Evolutionary conservation across 2,329 filamentous ascomycete genomes (phyloP), one percentile per base, ranked within the genome.

Genomic region (Coniochaeta sp.): DNA sequence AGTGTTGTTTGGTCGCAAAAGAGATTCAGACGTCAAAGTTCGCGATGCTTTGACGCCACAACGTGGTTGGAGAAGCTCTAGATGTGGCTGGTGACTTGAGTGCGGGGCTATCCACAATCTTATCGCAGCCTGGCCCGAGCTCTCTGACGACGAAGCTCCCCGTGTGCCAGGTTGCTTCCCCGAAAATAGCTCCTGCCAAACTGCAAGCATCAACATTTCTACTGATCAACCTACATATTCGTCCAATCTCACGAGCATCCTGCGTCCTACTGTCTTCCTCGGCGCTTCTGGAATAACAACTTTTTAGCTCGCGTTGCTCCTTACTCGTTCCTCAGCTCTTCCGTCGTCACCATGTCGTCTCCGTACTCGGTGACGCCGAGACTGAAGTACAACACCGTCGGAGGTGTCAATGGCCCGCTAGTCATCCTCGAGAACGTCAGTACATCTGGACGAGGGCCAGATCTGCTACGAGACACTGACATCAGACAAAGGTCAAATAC

Each of bases 361-460:
- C 80, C 78, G 57, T 83, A 82, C 70, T 80, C 77, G 56, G 72
- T 83, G 62, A 68, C 75, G 60, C 80, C 80, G 54, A 73, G 79
- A 64, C 72, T 97, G 73, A 85, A 87, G 65, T 99, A 99, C 83
- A 99, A 99, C 78, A 99, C 94, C 63, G 91, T 99, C 68, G 89
- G 91, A 67, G 92, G 92, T 77, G 86, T 99, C 73, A 99, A 99
- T 76, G 94, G 94, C 54, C 94, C 94, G 64, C 82, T 99, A 72
- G 94, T 99, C 67, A 92, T 99, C 67, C 82, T 99, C 61, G 94
- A 97, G 70, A 95, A 95, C 82, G 92, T 95, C 71, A 61, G 85
- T 56, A 46, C 47, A 51, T 24, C 22, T 47, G 26, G 52, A 47
- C 55, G 33, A 16, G 31, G n/a, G 18, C 20, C 7, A 4, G 22